Conservation (phyloP, 2,329 filamentous ascomycete species). For the Xylariaceae sp. region DNA sequence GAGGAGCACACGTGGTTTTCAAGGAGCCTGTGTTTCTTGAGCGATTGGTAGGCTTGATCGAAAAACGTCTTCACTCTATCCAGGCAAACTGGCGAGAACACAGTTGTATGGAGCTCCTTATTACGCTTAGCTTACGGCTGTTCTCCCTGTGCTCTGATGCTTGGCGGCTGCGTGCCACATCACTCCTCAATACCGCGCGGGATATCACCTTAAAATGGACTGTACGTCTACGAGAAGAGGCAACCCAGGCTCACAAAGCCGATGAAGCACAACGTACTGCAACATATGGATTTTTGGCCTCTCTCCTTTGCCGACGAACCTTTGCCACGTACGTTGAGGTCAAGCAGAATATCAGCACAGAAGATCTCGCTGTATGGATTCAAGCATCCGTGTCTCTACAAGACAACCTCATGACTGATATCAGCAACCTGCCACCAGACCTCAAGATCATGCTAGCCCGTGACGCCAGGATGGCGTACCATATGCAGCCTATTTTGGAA, state of each 20-base stretch:
- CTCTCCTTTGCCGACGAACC: slow-evolving; percentile 45
- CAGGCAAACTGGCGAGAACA: slow-evolving; percentile 54
- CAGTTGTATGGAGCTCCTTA: slow-evolving; percentile 31
- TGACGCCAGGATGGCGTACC: slow-evolving; percentile 42
- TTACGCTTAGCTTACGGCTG: slow-evolving; percentile 13
- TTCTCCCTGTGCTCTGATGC: slow-evolving; percentile 2
- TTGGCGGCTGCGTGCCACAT: neutral
- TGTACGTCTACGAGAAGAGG: slow-evolving; percentile 3
- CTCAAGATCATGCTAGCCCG: slow-evolving; percentile 39
- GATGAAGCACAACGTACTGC: slow-evolving; percentile 32
- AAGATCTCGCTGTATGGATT: slow-evolving; percentile 24
- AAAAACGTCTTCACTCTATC: slow-evolving; percentile 40
- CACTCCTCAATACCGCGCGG: slow-evolving; percentile 3
- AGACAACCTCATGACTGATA: slow-evolving; percentile 39
- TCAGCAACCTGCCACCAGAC: slow-evolving; percentile 30
- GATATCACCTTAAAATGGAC: slow-evolving; percentile 12
- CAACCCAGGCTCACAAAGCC: neutral
- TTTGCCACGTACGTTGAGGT: slow-evolving; percentile 12
- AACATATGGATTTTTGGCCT: slow-evolving; percentile 47
- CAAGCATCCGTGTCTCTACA: slow-evolving; percentile 36
- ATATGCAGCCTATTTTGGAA: slow-evolving; percentile 34
- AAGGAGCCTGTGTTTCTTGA: slow-evolving; percentile 44
- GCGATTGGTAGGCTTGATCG: slow-evolving; percentile 44
- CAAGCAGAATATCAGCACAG: slow-evolving; percentile 1
- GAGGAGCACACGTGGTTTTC: slow-evolving; percentile 47